phyloP scores from a whole-genome alignment of 345 rosid species.

The Populus nigra region DNA sequence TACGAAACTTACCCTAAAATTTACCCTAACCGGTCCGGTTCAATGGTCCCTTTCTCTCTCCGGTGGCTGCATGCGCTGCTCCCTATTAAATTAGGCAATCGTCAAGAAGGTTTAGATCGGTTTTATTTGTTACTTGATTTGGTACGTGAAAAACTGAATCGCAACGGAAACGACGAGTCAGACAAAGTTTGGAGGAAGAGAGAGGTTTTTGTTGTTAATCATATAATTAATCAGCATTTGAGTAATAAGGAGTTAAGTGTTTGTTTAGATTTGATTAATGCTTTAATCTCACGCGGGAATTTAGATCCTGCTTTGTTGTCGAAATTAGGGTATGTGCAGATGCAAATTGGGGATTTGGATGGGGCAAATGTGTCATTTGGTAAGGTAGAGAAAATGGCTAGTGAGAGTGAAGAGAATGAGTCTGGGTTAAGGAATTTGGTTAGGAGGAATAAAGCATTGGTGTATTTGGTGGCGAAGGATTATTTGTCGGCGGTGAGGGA shows the following conservation, averaged over 20 bases:
- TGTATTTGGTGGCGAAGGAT: slow-evolving; percentile 84
- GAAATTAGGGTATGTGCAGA: slow-evolving; percentile 76
- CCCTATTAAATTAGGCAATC: slow-evolving; percentile 58
- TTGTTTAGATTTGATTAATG: slow-evolving; percentile 62
- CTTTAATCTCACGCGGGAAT: slow-evolving; percentile 35
- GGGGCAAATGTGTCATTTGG: slow-evolving; percentile 65
- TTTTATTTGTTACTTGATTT: slow-evolving; percentile 64
- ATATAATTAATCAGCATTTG: slow-evolving; percentile 69
- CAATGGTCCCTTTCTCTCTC: slow-evolving; percentile 88
- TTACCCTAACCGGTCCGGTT: slow-evolving; percentile 67
- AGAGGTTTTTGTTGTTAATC: slow-evolving; percentile 62
- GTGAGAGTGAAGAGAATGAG: slow-evolving; percentile 38
- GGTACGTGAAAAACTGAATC: slow-evolving; percentile 44
- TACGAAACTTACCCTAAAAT: slow-evolving; percentile 74
- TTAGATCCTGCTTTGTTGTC: slow-evolving; percentile 64
- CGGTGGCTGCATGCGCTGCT: slow-evolving; percentile 79
- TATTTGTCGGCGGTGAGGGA: slow-evolving; percentile 86
- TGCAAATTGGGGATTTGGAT: slow-evolving; percentile 88
- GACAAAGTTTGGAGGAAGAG: slow-evolving; percentile 59
- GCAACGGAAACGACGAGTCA: slow-evolving; percentile 36
- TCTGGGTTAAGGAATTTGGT: slow-evolving; percentile 68
- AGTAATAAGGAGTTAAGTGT: slow-evolving; percentile 63
- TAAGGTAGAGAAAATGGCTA: slow-evolving; percentile 50
- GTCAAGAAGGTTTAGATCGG: slow-evolving; percentile 72
- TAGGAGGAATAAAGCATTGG: slow-evolving; percentile 77